Evolutionary conservation across 1,139 yeast genomes (phyloP).

Genomic region (Zygoascus hellenicus): DNA sequence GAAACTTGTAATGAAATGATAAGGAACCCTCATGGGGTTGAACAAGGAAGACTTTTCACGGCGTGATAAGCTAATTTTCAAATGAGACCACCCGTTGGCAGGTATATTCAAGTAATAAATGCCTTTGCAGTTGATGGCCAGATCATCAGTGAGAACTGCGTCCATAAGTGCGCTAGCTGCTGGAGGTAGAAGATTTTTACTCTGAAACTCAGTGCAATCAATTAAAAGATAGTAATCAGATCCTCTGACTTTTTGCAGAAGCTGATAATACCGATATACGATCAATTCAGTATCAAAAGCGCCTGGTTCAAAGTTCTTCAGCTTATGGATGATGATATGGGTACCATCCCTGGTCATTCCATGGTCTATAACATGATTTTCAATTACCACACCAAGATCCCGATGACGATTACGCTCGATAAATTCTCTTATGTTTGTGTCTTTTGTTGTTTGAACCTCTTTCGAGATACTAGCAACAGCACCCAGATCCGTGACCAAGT

Average conservation of each 20-base stretch:
- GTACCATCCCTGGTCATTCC: conserved; percentile 67
- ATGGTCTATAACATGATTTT: conserved; percentile 51
- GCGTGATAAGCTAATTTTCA: not conserved
- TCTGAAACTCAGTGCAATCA: conserved; percentile 62
- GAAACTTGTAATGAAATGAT: conserved; percentile 4
- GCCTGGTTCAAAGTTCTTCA: conserved; percentile 39
- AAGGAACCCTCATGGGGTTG: conserved; percentile 5
- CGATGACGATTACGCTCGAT: conserved; percentile 62
- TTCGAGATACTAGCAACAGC: not conserved
- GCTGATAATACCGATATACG: conserved; percentile 58
- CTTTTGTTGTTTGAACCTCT: not conserved
- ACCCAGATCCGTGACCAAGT: conserved; percentile 7
- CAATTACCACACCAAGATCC: conserved; percentile 43
- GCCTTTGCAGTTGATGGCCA: conserved; percentile 50
- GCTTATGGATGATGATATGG: conserved; percentile 58
- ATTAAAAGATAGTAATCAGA: conserved; percentile 53
- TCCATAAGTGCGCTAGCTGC: conserved; percentile 20
- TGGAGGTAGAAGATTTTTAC: conserved; percentile 33
- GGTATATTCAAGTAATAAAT: conserved; percentile 32
- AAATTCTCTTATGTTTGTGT: conserved; percentile 24
- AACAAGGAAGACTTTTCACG: conserved; percentile 1
- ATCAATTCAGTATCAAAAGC: conserved; percentile 51
- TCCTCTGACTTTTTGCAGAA: conserved; percentile 66
- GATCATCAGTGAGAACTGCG: conserved; percentile 40
- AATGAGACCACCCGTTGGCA: not conserved